Base-by-base conservation (phyloP, 1,284 basidiomycete species). In the Trametes versicolor region DNA sequence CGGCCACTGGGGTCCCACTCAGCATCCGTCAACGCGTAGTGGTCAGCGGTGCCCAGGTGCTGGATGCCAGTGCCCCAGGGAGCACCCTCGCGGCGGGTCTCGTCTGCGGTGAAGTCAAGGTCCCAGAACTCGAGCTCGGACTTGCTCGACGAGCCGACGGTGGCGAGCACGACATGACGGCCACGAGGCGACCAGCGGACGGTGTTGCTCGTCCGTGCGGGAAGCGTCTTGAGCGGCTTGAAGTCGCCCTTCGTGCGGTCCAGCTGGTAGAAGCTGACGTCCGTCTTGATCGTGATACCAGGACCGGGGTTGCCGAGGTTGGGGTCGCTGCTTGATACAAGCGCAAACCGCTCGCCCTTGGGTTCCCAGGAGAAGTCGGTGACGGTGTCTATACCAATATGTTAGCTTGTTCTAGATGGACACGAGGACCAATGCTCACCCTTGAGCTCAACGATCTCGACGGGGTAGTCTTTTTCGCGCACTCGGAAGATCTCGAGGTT, bases 71-170 rank as follows among this genome's bases (percentile, higher is more conserved):
- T 87, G 51, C 95, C 96, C 87, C 93, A 96, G 58, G 84, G 79
- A 65, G 80, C 63, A 19, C 64, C 74, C 71, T 87, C 85, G 72
- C 90, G 86, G 55, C 87, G 86, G 52, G 79, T 82, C 60, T 77
- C 74, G 72, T 96, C 94, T 70, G 95, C 94, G 70, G 85, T 91
- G 78, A 97, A 98, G 81, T 99, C 98, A 58, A 99, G 87, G 79
- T 99, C 98, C 95, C 95, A 99, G 83, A 99, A 99, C 78, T 99
- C 97, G 45, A 99, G 86, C 79, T 99, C 98, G 37, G 94, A 99
- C 83, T 99, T 99, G 73, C 89, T 90, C 25, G 94, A 91, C 19
- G 95, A 97, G 50, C 97, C 98, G 61, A 99, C 92, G 49, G 97
- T 99, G 21, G 96, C 97, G 63, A 98, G 88, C 55, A 99, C 94